These are phyloP conservation scores for Ascochyta fabae DNA, from an alignment of 2,329 filamentous ascomycete species.

Conservation along the genomic window DNA sequence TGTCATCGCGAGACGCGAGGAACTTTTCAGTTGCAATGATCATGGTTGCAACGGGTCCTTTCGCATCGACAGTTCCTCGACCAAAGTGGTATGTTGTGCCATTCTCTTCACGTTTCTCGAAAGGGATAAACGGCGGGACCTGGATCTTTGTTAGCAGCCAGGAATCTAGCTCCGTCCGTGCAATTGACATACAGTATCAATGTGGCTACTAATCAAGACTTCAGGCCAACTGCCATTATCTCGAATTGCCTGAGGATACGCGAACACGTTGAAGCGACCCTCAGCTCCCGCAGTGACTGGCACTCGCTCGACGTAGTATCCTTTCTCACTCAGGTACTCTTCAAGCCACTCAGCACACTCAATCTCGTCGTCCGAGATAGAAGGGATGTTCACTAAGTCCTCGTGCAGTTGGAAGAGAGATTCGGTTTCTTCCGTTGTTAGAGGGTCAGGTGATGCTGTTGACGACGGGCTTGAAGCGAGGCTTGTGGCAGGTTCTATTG, in stretches of 20 bases:
- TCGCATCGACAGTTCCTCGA: conserved; percentile 71
- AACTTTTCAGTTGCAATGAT: conserved; percentile 68
- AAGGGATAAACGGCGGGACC: conserved; percentile 69
- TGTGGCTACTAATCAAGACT: conserved; percentile 76
- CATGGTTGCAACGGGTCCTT: conserved; percentile 69
- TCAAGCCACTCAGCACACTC: conserved; percentile 71
- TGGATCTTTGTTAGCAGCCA: background rate
- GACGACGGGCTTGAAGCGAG: conserved; percentile 1
- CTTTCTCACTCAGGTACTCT: conserved; percentile 59
- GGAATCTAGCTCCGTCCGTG: background rate
- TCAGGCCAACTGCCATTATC: conserved; percentile 53
- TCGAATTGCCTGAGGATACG: conserved; percentile 57
- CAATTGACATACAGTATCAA: conserved; percentile 64
- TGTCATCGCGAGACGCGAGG: conserved; percentile 51
- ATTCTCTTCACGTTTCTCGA: conserved; percentile 58
- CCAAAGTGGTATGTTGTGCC: conserved; percentile 62
- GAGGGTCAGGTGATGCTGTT: conserved; percentile 3
- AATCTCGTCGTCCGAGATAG: conserved; percentile 64
- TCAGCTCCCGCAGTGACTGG: conserved; percentile 46
- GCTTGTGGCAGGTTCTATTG: background rate
- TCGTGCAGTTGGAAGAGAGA: conserved; percentile 34
- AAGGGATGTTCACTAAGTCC: conserved; percentile 35
- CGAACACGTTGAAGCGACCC: conserved; percentile 76
- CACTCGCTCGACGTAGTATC: conserved; percentile 55
- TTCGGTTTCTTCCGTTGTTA: conserved; percentile 27